A percentile compares a stretch with the other conserved stretches of the same genome.
Conservation (phyloP, 2,329 filamentous ascomycete species). For the Botrytis elliptica region DNA sequence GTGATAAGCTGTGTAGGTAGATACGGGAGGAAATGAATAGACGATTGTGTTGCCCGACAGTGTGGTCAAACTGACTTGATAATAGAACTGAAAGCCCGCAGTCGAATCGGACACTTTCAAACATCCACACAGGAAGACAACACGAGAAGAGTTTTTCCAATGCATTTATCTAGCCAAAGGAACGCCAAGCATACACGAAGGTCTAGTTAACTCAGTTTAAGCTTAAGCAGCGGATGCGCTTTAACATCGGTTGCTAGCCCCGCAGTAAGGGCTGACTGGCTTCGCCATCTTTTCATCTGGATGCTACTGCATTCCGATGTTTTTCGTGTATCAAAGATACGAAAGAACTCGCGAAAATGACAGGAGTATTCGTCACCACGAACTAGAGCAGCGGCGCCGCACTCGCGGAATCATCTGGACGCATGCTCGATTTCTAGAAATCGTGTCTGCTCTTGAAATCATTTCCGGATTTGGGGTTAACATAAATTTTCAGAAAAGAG, state of each 20-base stretch:
- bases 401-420: not conserved
- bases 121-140: fast-evolving
- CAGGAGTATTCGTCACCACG: not conserved
- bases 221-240: not conserved
- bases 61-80: not conserved
- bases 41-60: not conserved
- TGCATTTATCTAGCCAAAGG: not conserved
- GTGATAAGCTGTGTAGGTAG: too few species aligned
- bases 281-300: too few species aligned
- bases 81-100: not conserved
- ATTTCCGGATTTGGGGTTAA: not conserved
- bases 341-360: not conserved
- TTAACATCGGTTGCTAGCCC: not conserved
- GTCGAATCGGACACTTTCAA: not conserved
- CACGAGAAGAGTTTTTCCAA: not conserved
- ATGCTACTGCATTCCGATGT: not conserved
- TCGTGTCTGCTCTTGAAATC: not conserved
- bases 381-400: not conserved
- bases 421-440: not conserved
- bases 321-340: not conserved
- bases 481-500: not conserved
- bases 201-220: not conserved
- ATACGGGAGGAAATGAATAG: not conserved
- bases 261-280: not conserved
- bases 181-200: not conserved